Evolutionary conservation across 106 monocot species (phyloP).

Genomic region (Phalaenopsis equestris): DNA sequence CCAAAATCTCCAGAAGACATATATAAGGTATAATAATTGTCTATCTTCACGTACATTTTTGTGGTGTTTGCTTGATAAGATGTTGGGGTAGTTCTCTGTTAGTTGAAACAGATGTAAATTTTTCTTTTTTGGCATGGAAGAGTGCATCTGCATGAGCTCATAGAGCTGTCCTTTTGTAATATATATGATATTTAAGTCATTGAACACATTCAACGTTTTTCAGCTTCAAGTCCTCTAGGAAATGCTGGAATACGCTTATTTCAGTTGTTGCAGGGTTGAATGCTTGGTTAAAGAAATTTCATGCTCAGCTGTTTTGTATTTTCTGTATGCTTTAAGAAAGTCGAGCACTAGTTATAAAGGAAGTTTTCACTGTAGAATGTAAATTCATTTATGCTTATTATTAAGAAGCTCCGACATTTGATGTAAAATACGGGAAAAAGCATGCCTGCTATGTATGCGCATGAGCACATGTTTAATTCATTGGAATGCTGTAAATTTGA

Average conservation of each 20-base stretch:
- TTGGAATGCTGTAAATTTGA: background rate
- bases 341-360: background rate
- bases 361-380: background rate
- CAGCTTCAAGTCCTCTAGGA: background rate
- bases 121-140: background rate
- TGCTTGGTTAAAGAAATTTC: background rate
- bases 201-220: background rate
- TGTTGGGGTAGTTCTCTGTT: background rate
- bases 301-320: background rate
- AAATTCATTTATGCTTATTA: background rate
- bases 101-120: background rate
- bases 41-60: background rate
- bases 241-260: background rate
- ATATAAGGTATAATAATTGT: conserved; percentile 65
- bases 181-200: background rate
- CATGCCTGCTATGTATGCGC: background rate
- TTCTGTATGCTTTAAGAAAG: background rate
- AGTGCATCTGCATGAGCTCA: background rate
- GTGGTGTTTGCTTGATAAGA: background rate
- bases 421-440: background rate
- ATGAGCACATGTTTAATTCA: background rate
- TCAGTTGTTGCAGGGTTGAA: background rate
- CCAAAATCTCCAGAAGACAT: conserved; percentile 97
- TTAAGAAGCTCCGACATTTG: background rate
- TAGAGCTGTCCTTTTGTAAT: background rate